Percentiles rank a stretch among this genome's conserved stretches.
phyloP scores from a whole-genome alignment of 2,329 filamentous ascomycete genomes.

The Colletotrichum agaves region DNA sequence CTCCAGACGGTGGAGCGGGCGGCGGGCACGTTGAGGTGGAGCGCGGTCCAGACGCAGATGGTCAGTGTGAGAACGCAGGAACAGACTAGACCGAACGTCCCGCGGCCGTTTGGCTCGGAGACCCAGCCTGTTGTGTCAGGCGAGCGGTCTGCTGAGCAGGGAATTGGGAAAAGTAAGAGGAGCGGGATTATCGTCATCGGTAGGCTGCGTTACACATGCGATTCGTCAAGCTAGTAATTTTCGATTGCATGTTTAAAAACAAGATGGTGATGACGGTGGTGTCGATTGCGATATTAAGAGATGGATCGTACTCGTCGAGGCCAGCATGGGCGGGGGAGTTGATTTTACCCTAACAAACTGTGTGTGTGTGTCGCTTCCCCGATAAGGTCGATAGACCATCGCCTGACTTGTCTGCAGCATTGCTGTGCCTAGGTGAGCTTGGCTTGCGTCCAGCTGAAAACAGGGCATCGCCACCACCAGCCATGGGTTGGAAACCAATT shows the following conservation, averaged over 20 bases:
- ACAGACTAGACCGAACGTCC: conserved; percentile 45
- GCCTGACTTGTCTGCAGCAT: background rate
- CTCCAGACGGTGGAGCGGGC: conserved; percentile 14
- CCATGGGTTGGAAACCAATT: conserved; percentile 17
- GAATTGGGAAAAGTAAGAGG: background rate
- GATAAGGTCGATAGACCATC: too few relatives aligned
- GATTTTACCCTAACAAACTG: background rate
- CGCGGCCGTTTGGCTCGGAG: conserved; percentile 42
- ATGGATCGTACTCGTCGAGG: too few relatives aligned
- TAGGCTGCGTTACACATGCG: background rate
- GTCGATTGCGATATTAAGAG: too few relatives aligned
- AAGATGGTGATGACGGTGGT: background rate
- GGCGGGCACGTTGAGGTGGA: conserved; percentile 49
- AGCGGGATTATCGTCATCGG: background rate
- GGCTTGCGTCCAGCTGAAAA: conserved; percentile 28
- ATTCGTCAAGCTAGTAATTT: background rate
- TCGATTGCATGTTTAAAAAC: background rate
- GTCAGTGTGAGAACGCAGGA: conserved; percentile 47
- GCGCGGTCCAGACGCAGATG: conserved; percentile 48
- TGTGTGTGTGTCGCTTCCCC: too few relatives aligned
- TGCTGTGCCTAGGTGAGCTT: background rate
- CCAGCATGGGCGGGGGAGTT: too few relatives aligned
- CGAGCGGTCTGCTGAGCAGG: background rate
- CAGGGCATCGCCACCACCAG: conserved; percentile 26
- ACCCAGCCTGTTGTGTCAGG: conserved; percentile 7